Conservation (phyloP, 148 eudicot genomes). For the Chenopodium formosanum region DNA sequence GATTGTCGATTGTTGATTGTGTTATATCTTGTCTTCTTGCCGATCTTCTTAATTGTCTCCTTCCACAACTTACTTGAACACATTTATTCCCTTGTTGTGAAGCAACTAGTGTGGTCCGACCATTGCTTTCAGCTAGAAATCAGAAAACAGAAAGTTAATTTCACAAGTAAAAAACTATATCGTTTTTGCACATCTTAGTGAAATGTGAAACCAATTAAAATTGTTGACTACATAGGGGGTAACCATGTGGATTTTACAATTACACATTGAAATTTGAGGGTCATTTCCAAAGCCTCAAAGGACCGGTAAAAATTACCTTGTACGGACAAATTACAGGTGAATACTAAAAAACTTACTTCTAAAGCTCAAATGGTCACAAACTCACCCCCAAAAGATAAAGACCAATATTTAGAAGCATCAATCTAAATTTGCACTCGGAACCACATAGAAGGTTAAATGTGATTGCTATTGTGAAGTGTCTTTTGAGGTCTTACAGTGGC, state of each 20-base stretch:
- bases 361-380: not conserved
- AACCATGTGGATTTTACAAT: too few species aligned
- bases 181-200: not conserved
- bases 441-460: not conserved
- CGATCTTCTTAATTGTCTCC: slow-evolving; percentile 32
- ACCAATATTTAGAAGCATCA: not conserved
- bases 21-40: slow-evolving; percentile 24
- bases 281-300: not conserved
- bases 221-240: not conserved
- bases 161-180: not conserved
- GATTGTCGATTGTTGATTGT: slow-evolving; percentile 24
- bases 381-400: not conserved
- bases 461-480: not conserved
- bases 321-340: not conserved
- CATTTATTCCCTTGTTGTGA: slow-evolving; percentile 26
- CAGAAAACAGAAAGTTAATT: not conserved
- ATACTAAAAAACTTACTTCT: not conserved
- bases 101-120: slow-evolving; percentile 4
- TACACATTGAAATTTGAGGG: not conserved
- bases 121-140: slow-evolving; percentile 21
- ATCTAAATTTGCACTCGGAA: not conserved
- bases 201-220: not conserved
- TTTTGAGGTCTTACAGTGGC: not conserved
- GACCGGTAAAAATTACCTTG: not conserved
- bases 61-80: slow-evolving; percentile 19